Percentiles rank a stretch among this genome's conserved stretches.
phyloP scores from a whole-genome alignment of 225 moss, liverwort and hornwort species.

The Ulota crispa region DNA sequence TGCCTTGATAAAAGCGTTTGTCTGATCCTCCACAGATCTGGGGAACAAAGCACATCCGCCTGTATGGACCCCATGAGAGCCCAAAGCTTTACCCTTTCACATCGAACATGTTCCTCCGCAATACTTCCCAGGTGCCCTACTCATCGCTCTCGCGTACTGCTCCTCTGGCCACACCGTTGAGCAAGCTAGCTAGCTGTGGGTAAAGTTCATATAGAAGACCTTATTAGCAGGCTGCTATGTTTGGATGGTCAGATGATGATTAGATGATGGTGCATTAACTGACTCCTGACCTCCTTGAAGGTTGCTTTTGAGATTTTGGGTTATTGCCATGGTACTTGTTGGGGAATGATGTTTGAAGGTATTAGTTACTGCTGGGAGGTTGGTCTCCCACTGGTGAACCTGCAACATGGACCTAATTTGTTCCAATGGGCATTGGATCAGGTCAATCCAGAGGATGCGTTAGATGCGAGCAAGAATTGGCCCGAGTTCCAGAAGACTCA shows the following conservation, averaged over 20 bases:
- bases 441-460: constrained; percentile 46
- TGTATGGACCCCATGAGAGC: constrained; percentile 46
- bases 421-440: neutral
- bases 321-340: neutral
- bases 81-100: constrained; percentile 48
- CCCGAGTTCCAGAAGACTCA: constrained; percentile 41
- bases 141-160: neutral
- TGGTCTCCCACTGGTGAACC: neutral
- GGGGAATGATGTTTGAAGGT: neutral
- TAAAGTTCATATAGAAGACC: neutral
- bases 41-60: constrained; percentile 52
- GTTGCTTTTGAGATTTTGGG: neutral
- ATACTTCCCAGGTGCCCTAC: constrained; percentile 50
- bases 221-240: neutral
- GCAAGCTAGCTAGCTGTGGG: neutral
- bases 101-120: constrained; percentile 56
- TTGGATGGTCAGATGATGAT: neutral
- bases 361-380: neutral
- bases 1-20: neutral
- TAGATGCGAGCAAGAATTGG: constrained; percentile 34
- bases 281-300: neutral
- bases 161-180: neutral
- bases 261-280: neutral
- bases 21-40: constrained; percentile 32
- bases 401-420: neutral